Percentiles rank a stretch among this genome's conserved stretches.
Conservation (phyloP, 345 rosid genomes). For the Jatropha curcas region DNA sequence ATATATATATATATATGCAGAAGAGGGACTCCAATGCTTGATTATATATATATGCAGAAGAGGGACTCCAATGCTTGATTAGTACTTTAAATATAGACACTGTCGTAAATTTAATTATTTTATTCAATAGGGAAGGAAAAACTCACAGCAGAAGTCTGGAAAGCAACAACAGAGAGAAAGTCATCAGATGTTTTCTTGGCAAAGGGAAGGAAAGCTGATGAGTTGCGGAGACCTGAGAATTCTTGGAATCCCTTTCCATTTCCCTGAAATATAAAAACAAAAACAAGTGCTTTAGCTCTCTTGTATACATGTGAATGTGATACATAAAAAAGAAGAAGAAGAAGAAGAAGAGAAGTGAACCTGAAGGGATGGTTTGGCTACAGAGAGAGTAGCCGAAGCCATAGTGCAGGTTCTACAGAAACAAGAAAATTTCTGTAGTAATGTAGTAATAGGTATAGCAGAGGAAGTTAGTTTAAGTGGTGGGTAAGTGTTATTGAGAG, state of each 20-base stretch:
- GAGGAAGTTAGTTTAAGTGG: constrained; percentile 19
- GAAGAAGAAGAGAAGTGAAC: constrained; percentile 29
- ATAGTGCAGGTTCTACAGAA: constrained; percentile 26
- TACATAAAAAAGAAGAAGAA: neutral
- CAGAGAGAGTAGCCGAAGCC: constrained; percentile 93
- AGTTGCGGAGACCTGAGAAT: constrained; percentile 73
- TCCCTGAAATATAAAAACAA: constrained; percentile 27
- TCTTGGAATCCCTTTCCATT: constrained; percentile 66
- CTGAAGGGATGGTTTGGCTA: constrained; percentile 87
- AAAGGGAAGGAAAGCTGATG: constrained; percentile 60
- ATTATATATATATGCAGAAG: too few species aligned
- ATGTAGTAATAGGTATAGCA: neutral
- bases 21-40: too few species aligned
- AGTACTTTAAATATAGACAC: too few species aligned
- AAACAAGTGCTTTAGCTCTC: neutral
- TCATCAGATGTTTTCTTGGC: constrained; percentile 67
- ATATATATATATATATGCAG: too few species aligned
- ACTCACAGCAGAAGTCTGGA: constrained; percentile 87
- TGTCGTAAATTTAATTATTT: too few species aligned
- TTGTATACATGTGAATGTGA: neutral
- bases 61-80: too few species aligned
- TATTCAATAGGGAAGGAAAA: too few species aligned
- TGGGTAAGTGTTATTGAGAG: constrained; percentile 20
- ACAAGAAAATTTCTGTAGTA: neutral
- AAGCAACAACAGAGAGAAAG: constrained; percentile 58